Conservation (phyloP, 75 land plant genomes). For the Sequoia sempervirens region DNA sequence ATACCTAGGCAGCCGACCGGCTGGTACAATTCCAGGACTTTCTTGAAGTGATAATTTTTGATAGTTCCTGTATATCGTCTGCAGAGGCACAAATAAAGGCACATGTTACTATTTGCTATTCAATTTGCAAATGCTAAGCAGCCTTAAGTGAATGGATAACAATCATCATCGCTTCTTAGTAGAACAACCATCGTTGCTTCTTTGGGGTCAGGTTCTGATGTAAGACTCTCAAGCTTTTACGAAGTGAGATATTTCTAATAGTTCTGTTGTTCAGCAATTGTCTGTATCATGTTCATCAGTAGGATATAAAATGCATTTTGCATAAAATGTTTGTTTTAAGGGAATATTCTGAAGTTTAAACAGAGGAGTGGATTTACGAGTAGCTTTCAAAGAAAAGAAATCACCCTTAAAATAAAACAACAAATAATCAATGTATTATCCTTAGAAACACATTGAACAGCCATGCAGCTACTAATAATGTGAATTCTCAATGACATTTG, state of each 20-base stretch:
- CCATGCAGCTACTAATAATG: no score
- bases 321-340: no score
- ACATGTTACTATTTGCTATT: background rate
- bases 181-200: no score
- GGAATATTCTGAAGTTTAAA: no score
- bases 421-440: background rate
- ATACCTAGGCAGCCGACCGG: conserved; percentile 94
- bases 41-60: conserved; percentile 97
- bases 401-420: background rate
- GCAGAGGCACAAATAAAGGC: conserved; percentile 14
- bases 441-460: no score
- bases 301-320: background rate
- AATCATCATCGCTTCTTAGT: background rate
- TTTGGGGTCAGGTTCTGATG: background rate
- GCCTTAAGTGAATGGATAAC: background rate
- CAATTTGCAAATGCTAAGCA: background rate
- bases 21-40: conserved; percentile 96
- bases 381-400: no score
- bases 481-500: no score
- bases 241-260: background rate
- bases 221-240: background rate
- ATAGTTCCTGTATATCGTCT: conserved; percentile 98
- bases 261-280: background rate
- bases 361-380: no score
- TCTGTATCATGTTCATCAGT: background rate